These are phyloP conservation scores for Calycina herbarum DNA, from an alignment of 2,329 filamentous ascomycete genomes.

Conservation along the genomic window DNA sequence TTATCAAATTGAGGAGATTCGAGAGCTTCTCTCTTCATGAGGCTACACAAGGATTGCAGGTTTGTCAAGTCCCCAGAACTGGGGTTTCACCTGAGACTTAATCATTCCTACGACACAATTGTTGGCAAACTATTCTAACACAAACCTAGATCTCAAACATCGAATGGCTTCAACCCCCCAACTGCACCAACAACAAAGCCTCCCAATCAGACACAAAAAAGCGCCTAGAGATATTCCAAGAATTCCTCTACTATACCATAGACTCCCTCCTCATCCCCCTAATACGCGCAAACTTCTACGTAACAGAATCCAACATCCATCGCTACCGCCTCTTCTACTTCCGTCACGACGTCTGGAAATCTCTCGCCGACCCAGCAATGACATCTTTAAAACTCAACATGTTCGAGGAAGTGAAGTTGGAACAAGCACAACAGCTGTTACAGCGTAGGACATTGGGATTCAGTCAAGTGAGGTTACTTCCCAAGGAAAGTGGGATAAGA, in stretches of 20 bases:
- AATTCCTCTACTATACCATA: constrained; percentile 90
- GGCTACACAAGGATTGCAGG: constrained; percentile 73
- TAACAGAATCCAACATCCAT: constrained; percentile 84
- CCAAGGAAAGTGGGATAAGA: constrained; percentile 74
- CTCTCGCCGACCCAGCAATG: constrained; percentile 72
- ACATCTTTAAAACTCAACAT: constrained; percentile 65
- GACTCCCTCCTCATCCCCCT: constrained; percentile 90
- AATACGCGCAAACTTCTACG: constrained; percentile 84
- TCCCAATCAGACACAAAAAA: constrained; percentile 73
- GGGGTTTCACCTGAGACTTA: no score
- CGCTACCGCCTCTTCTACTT: constrained; percentile 88
- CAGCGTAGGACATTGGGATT: constrained; percentile 67
- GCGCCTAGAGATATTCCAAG: constrained; percentile 74
- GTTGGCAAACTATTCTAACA: constrained; percentile 8
- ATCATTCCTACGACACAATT: no score
- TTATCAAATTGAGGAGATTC: constrained; percentile 75
- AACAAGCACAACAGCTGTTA: constrained; percentile 58
- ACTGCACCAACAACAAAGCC: constrained; percentile 52
- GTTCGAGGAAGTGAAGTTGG: constrained; percentile 72
- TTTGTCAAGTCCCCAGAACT: no score
- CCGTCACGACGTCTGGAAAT: constrained; percentile 87
- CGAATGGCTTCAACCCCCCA: constrained; percentile 68
- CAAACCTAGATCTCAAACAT: constrained; percentile 62
- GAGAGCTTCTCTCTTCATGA: constrained; percentile 81
- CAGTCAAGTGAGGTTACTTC: constrained; percentile 77